Evolutionary conservation across 768 basidiomycete genomes (phyloP).

Genomic region (Mycena kentingensis): DNA sequence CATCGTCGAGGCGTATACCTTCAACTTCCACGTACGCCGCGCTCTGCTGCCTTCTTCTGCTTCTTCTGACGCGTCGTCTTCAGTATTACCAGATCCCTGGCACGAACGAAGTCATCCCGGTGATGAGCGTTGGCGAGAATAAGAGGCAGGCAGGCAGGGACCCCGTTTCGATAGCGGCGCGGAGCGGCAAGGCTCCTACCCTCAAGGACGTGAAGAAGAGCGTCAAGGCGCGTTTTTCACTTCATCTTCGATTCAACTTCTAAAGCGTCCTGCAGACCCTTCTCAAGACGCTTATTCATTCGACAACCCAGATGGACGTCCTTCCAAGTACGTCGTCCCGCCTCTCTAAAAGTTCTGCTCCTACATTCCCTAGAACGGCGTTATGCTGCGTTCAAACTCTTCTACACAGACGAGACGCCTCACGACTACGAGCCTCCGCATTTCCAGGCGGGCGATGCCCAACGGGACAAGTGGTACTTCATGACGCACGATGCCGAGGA

Average conservation of each 20-base stretch:
- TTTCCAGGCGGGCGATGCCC: slow-evolving; percentile 70
- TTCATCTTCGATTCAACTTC: background rate
- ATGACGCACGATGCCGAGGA: slow-evolving; percentile 75
- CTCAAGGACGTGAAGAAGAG: slow-evolving; percentile 81
- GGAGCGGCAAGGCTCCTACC: slow-evolving; percentile 66
- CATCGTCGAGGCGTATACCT: slow-evolving; percentile 86
- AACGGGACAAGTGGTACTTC: slow-evolving; percentile 80
- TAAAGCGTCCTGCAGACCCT: slow-evolving; percentile 51
- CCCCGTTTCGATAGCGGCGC: slow-evolving; percentile 60
- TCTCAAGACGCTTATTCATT: slow-evolving; percentile 74
- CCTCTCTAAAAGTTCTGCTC: background rate
- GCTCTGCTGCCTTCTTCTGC: background rate
- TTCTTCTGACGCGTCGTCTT: background rate
- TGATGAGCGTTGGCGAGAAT: slow-evolving; percentile 71
- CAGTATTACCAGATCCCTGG: slow-evolving; percentile 75
- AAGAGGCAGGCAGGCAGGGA: slow-evolving; percentile 46
- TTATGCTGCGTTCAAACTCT: slow-evolving; percentile 86
- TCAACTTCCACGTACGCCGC: slow-evolving; percentile 70
- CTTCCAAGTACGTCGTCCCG: slow-evolving; percentile 63
- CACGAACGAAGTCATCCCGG: slow-evolving; percentile 58
- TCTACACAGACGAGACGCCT: slow-evolving; percentile 80
- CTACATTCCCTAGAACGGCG: slow-evolving; percentile 57
- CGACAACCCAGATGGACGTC: slow-evolving; percentile 78
- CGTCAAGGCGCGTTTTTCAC: slow-evolving; percentile 56
- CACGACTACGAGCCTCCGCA: slow-evolving; percentile 82